Base-by-base conservation (phyloP, 1,284 basidiomycete genomes). In the Austroboletus niveus region DNA sequence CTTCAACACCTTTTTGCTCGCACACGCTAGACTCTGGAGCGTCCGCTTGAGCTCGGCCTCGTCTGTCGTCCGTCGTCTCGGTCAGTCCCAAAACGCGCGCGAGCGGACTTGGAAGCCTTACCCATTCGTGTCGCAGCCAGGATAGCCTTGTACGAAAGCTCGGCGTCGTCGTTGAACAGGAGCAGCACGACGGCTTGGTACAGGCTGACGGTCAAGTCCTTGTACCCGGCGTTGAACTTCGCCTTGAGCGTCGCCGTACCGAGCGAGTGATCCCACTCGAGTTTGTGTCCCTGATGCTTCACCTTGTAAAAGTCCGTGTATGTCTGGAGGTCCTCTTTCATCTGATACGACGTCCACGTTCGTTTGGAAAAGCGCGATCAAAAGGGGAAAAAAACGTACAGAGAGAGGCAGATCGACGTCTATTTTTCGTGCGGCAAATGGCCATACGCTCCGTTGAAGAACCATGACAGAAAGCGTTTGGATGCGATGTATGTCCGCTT, bases 1-100 rank as follows among this genome's bases (percentile, higher is more conserved):
- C 65, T 79, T 80, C 56, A 99, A 71, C 1, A 99, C 92, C 41
- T 89, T 88, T 69, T 96, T 93, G 69, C 88, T 90, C 14, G 90
- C 96, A 58, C 91, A 89, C 0, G 95, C 91, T 8, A 99, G 77
- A 57, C 92, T 96, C 67, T 98, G 96, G 15, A 99, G 74, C 0
- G 91, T 96, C 31, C 92, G 77, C 30, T 84, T 76, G 42, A 98
- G 77, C 60, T 96, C 92, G 1, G 71, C 77, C 24, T 82, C 80
- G 57, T 90, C 92, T 93, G 61, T 41, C 17, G 35, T 17, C 22
- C 41, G 8, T n/a, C 24, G 22, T 40, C 3, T 14, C 24, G 11
- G 42, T 55, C 38, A 64, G 49, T 15, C 10, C 27, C 22, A 22
- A n/a, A 43, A 41, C 8, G 31, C 17, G 32, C 46, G 42, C 45